Evolutionary conservation across 441 rosid genomes (phyloP).

Genomic region (Brassica hybrid): DNA sequence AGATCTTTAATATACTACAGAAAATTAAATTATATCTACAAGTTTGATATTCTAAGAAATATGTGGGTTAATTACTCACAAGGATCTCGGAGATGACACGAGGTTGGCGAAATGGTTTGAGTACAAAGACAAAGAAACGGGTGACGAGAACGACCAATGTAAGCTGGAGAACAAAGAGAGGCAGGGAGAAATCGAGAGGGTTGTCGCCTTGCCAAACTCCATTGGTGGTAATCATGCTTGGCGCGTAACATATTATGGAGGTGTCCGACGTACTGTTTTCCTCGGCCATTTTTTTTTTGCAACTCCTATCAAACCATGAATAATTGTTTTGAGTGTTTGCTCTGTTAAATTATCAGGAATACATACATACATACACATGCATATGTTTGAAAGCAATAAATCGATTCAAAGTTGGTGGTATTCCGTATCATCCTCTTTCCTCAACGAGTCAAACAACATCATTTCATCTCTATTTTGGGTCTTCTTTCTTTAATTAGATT

Average conservation of each 20-base stretch:
- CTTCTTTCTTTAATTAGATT: slow-evolving; percentile 38
- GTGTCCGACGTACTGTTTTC: slow-evolving; percentile 34
- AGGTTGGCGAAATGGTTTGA: slow-evolving; percentile 93
- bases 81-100: slow-evolving; percentile 88
- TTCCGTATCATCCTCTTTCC: slow-evolving; percentile 45
- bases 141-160: slow-evolving; percentile 77
- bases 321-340: slow-evolving; percentile 13
- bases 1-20: not conserved
- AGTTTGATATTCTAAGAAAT: not conserved
- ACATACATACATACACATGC: slow-evolving; percentile 23
- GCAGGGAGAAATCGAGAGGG: slow-evolving; percentile 89
- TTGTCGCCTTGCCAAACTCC: slow-evolving; percentile 99
- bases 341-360: slow-evolving; percentile 27
- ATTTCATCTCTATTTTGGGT: slow-evolving; percentile 41
- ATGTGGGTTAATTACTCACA: slow-evolving; percentile 45
- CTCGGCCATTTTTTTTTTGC: slow-evolving; percentile 31
- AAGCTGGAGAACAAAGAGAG: slow-evolving; percentile 90
- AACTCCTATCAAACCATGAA: slow-evolving; percentile 12
- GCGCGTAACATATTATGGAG: slow-evolving; percentile 84
- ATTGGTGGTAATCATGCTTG: slow-evolving; percentile 93
- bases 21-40: not conserved
- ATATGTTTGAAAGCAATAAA: slow-evolving; percentile 21
- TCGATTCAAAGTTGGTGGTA: slow-evolving; percentile 42
- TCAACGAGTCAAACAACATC: slow-evolving; percentile 37
- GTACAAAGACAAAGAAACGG: slow-evolving; percentile 67